A percentile compares a stretch with the other conserved stretches of the same genome.
phyloP scores from a whole-genome alignment of 495 filamentous ascomycete genomes.

The Neurospora sp. region DNA sequence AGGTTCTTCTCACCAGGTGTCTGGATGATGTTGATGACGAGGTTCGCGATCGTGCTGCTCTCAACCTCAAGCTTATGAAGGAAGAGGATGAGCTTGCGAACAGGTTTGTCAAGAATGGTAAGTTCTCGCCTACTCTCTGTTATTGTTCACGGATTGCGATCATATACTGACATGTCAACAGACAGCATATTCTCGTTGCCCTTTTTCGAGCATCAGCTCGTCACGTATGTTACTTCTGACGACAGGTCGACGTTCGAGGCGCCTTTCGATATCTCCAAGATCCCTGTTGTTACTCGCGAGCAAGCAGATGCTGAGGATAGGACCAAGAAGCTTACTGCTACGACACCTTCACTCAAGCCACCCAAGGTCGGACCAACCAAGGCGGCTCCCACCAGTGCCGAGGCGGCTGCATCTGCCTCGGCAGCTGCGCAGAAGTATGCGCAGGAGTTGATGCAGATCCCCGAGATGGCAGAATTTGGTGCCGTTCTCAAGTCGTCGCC shows the following conservation, averaged over 20 bases:
- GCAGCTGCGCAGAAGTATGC: slow-evolving; percentile 80
- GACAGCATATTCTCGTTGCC: slow-evolving; percentile 88
- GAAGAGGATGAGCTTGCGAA: slow-evolving; percentile 75
- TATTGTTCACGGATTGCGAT: neutral
- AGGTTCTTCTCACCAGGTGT: slow-evolving; percentile 85
- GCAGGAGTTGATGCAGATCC: slow-evolving; percentile 75
- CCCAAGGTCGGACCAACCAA: slow-evolving; percentile 79
- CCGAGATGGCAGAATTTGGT: slow-evolving; percentile 84
- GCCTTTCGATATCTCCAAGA: slow-evolving; percentile 81
- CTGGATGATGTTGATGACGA: slow-evolving; percentile 97
- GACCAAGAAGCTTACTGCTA: slow-evolving; percentile 87
- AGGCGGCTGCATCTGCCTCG: slow-evolving; percentile 59
- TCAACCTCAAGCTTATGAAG: slow-evolving; percentile 84
- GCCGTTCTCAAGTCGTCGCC: slow-evolving; percentile 79
- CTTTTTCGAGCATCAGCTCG: slow-evolving; percentile 91
- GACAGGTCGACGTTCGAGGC: slow-evolving; percentile 72
- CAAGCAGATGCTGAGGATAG: slow-evolving; percentile 95
- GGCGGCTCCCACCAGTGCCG: slow-evolving; percentile 55
- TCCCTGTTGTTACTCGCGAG: slow-evolving; percentile 92
- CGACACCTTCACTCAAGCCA: slow-evolving; percentile 89
- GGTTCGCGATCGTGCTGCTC: slow-evolving; percentile 87
- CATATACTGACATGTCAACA: slow-evolving; percentile 30
- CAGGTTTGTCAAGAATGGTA: slow-evolving; percentile 86
- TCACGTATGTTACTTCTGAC: slow-evolving; percentile 92
- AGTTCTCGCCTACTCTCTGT: slow-evolving; percentile 13